Evolutionary conservation across 2,329 filamentous ascomycete genomes (phyloP).

Genomic region (Neonectria ditissima): DNA sequence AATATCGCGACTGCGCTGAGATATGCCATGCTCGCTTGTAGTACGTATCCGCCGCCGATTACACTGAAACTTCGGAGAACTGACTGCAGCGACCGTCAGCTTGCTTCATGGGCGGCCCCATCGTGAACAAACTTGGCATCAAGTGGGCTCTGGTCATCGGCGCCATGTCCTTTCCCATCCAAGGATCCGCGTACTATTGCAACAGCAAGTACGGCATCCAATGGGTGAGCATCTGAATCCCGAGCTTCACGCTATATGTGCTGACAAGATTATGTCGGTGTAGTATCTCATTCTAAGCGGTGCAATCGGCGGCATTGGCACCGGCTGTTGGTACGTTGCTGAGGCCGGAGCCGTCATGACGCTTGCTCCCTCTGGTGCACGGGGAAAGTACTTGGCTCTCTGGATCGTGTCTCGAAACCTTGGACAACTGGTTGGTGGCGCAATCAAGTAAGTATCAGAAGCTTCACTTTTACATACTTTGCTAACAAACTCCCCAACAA

Average conservation of each 20-base stretch:
- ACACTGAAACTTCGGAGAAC: background rate
- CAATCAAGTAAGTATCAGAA: constrained; percentile 54
- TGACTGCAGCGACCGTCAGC: background rate
- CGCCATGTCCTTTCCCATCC: constrained; percentile 55
- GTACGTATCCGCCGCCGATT: background rate
- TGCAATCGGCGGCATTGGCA: constrained; percentile 53
- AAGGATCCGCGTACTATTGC: constrained; percentile 60
- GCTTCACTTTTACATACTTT: background rate
- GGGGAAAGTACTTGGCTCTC: constrained; percentile 60
- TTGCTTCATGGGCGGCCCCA: constrained; percentile 22
- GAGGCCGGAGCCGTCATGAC: constrained; percentile 63
- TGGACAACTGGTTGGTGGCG: constrained; percentile 59
- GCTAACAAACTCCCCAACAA: constrained; percentile 9
- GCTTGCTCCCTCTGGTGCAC: constrained; percentile 57
- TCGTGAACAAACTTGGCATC: constrained; percentile 20
- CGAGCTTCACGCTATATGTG: background rate
- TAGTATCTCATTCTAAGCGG: constrained; percentile 56
- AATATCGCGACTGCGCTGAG: constrained; percentile 19
- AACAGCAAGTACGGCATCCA: constrained; percentile 62
- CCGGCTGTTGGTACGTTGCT: constrained; percentile 62
- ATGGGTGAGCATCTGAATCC: constrained; percentile 51
- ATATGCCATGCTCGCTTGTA: constrained; percentile 19
- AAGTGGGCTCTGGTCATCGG: constrained; percentile 26
- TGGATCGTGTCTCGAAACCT: constrained; percentile 62
- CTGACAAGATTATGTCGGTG: background rate